Percentiles rank a stretch among this genome's conserved stretches.
Evolutionary conservation across 306 rosid species (phyloP).

Genomic region (barrel medic (Medicago truncatula)): MtrunA17r5.0-ANR NC_053048.1:3787501-3788000

Average conservation of each 20-base stretch:
- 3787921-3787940: constrained; percentile 19
- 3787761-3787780: constrained; percentile 32
- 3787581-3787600: constrained; percentile 44
- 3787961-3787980: constrained; percentile 49
- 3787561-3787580: constrained; percentile 35
- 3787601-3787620: constrained; percentile 35
- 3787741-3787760: constrained; percentile 27
- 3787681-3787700: constrained; percentile 52
- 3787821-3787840: constrained; percentile 15
- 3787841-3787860: constrained; percentile 39
- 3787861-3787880: constrained; percentile 46
- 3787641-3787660: constrained; percentile 40
- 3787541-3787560: constrained; percentile 33
- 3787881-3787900: constrained; percentile 49
- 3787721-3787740: constrained; percentile 40
- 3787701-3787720: constrained; percentile 39
- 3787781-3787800: constrained; percentile 18
- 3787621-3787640: constrained; percentile 51
- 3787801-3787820: not conserved
- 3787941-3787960: constrained; percentile 49
- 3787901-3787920: not conserved
- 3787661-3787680: constrained; percentile 51
- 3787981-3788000: constrained; percentile 52
- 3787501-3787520: not conserved
- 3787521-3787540: not conserved